These are phyloP conservation scores for Santalum album DNA, from an alignment of 164 flowering plant genomes.

Conservation along the genomic window DNA sequence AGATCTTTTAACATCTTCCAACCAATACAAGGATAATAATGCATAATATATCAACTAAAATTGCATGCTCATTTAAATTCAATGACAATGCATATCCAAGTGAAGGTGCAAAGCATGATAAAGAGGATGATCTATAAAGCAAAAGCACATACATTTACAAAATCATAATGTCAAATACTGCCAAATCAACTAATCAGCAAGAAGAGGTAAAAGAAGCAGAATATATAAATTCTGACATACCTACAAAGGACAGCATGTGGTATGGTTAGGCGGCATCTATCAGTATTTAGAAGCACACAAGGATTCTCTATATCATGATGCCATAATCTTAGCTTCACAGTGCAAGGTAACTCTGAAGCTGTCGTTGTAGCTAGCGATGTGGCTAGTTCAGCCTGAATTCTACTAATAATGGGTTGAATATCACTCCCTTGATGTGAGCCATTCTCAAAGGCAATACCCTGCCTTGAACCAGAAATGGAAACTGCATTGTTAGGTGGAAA, in stretches of 20 bases:
- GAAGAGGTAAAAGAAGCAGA: too few relatives aligned
- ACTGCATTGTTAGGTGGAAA: slow-evolving; percentile 35
- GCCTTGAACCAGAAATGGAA: slow-evolving; percentile 30
- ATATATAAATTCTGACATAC: slow-evolving; percentile 22
- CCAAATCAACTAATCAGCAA: too few relatives aligned
- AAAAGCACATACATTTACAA: too few relatives aligned
- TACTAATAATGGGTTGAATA: slow-evolving; percentile 39
- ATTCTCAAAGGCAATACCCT: slow-evolving; percentile 24
- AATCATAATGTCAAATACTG: too few relatives aligned
- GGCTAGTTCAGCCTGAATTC: slow-evolving; percentile 69
- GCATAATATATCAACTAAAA: too few relatives aligned
- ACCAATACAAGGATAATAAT: too few relatives aligned
- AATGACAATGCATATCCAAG: too few relatives aligned
- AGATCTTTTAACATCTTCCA: too few relatives aligned
- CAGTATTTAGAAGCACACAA: slow-evolving; percentile 58
- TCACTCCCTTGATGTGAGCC: slow-evolving; percentile 33
- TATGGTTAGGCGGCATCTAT: slow-evolving; percentile 62
- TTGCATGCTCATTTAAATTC: too few relatives aligned
- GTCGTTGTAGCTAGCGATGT: slow-evolving; percentile 78
- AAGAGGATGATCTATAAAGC: too few relatives aligned
- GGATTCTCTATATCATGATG: slow-evolving; percentile 76
- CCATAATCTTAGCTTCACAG: slow-evolving; percentile 93
- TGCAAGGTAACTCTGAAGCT: slow-evolving; percentile 91
- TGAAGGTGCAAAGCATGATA: too few relatives aligned
- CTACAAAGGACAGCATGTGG: slow-evolving; percentile 99